Percentiles rank a stretch among this genome's conserved stretches.
Evolutionary conservation across 164 flowering plant species (phyloP).

Genomic region (Vitis cinerea): DNA sequence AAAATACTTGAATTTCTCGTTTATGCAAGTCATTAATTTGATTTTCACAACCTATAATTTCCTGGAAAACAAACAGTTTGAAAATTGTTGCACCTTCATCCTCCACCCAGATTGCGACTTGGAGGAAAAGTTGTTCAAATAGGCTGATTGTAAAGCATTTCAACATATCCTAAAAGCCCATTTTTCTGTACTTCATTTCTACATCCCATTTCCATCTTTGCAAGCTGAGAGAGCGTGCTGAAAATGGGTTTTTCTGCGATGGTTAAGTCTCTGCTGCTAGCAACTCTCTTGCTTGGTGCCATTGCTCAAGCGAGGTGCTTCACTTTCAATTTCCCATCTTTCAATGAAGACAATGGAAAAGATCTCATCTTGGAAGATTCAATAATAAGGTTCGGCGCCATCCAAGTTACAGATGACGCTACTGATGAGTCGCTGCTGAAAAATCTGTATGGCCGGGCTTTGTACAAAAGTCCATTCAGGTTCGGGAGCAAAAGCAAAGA

Average conservation of each 20-base stretch:
- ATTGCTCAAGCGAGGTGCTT: conserved; percentile 9
- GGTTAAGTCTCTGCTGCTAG: background rate
- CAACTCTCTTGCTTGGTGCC: background rate
- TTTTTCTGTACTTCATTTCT: too few species aligned
- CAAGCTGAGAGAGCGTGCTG: too few species aligned
- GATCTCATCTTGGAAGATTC: conserved; percentile 8
- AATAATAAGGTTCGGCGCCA: background rate
- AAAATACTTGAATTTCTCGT: too few species aligned
- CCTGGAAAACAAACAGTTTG: too few species aligned
- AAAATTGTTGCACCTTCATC: too few species aligned
- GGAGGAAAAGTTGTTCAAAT: too few species aligned
- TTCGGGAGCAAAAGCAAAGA: conserved; percentile 18
- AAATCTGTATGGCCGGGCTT: conserved; percentile 17
- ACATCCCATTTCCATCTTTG: too few species aligned
- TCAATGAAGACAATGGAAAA: background rate
- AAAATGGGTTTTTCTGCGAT: background rate
- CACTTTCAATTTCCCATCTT: conserved; percentile 15
- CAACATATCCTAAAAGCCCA: too few species aligned
- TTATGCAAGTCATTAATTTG: too few species aligned
- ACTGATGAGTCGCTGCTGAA: background rate
- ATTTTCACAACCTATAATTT: too few species aligned
- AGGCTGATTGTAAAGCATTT: too few species aligned
- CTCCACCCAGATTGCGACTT: too few species aligned
- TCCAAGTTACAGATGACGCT: conserved; percentile 30
- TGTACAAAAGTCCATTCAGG: conserved; percentile 14